These are phyloP conservation scores for Ceratocystis papillata DNA, from an alignment of 2,329 filamentous ascomycete species.

Conservation along the genomic window DNA sequence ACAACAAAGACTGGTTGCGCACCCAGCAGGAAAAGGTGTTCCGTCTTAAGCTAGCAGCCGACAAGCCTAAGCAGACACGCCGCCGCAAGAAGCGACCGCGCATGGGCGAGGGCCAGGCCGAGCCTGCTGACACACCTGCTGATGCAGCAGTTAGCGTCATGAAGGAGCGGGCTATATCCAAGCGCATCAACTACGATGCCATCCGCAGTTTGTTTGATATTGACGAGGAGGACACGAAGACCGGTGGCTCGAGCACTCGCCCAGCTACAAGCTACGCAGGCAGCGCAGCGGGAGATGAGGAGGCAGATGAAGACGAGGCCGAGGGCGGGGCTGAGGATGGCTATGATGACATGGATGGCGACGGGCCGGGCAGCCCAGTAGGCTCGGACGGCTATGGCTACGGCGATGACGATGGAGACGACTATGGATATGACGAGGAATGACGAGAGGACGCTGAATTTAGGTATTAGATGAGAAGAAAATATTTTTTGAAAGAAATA, in stretches of 20 bases:
- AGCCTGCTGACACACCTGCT: conserved; percentile 54
- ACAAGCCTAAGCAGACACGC: conserved; percentile 46
- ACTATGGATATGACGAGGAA: conserved; percentile 16
- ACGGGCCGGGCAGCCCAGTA: conserved; percentile 30
- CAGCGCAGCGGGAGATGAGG: conserved; percentile 32
- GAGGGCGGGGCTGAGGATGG: conserved; percentile 32
- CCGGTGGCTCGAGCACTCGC: conserved; percentile 37
- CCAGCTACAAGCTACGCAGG: conserved; percentile 38
- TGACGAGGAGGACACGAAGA: conserved; percentile 29
- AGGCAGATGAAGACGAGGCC: conserved; percentile 32
- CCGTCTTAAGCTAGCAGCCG: conserved; percentile 54
- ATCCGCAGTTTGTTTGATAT: conserved; percentile 48
- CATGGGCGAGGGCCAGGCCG: conserved; percentile 54
- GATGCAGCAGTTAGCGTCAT: conserved; percentile 59
- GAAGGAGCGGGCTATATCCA: conserved; percentile 57
- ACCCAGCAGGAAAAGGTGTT: conserved; percentile 75
- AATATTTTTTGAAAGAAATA: background rate
- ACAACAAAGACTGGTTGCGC: conserved; percentile 89
- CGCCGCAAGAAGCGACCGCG: conserved; percentile 45
- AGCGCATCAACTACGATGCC: conserved; percentile 63
- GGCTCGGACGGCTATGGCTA: conserved; percentile 32
- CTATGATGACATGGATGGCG: conserved; percentile 30
- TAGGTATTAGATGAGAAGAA: background rate
- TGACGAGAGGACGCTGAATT: background rate
- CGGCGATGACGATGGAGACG: conserved; percentile 28